These are phyloP conservation scores for Chaetomiaceae sp. DNA, from an alignment of 2,329 filamentous ascomycete species.

Conservation along the genomic window DNA sequence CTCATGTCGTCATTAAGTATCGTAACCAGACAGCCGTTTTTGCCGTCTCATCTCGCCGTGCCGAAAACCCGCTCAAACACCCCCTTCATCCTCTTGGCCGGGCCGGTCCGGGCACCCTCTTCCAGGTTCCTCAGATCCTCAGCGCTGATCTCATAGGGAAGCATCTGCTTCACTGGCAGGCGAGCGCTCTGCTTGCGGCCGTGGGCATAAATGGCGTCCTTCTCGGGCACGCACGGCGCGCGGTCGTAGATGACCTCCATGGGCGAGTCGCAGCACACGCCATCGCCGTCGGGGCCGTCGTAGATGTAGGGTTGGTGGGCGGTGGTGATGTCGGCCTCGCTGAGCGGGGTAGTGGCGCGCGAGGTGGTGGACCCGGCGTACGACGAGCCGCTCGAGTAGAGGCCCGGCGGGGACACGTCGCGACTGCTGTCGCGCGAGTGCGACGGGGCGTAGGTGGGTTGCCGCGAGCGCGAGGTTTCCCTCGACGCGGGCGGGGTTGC, in stretches of 20 bases:
- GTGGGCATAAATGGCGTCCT: slow-evolving; percentile 30
- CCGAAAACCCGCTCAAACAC: slow-evolving; percentile 17
- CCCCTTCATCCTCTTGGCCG: slow-evolving; percentile 9
- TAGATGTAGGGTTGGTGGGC: slow-evolving; percentile 40
- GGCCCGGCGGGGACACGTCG: slow-evolving; percentile 36
- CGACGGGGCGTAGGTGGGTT: slow-evolving; percentile 34
- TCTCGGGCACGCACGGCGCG: slow-evolving; percentile 37
- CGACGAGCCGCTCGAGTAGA: slow-evolving; percentile 46
- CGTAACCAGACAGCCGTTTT: too few relatives aligned
- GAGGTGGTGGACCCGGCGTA: slow-evolving; percentile 41
- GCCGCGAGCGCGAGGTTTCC: slow-evolving; percentile 37
- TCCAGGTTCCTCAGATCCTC: slow-evolving; percentile 50
- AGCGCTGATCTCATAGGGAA: slow-evolving; percentile 53
- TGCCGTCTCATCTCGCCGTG: slow-evolving; percentile 19
- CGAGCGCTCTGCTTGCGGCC: slow-evolving; percentile 21
- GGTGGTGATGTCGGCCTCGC: slow-evolving; percentile 33
- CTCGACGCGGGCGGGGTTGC: slow-evolving; percentile 46
- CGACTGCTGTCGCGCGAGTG: slow-evolving; percentile 41
- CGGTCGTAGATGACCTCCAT: slow-evolving; percentile 42
- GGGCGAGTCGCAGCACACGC: slow-evolving; percentile 46
- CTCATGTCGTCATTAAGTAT: background rate
- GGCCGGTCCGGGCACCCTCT: slow-evolving; percentile 33
- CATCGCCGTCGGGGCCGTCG: slow-evolving; percentile 35
- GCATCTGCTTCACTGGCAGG: slow-evolving; percentile 28
- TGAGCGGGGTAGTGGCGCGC: slow-evolving; percentile 49